phyloP scores from a whole-genome alignment of 75 land plant species.

The Pinus albicaulis region DNA sequence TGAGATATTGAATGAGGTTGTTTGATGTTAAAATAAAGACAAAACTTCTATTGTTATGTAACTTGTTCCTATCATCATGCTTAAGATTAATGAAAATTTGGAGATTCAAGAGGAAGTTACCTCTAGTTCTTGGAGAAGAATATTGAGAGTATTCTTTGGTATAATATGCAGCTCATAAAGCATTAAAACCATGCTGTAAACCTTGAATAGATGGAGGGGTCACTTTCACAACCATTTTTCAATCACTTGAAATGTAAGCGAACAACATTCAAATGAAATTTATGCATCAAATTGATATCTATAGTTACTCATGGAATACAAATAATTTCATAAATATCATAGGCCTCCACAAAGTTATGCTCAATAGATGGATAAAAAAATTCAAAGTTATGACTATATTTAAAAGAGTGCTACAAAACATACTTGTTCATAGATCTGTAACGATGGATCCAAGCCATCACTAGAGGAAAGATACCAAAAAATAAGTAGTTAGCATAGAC shows the following conservation, averaged over 20 bases:
- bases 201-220: too few relatives aligned
- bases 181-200: too few relatives aligned
- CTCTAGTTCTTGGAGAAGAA: too few relatives aligned
- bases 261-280: too few relatives aligned
- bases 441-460: slow-evolving; percentile 62
- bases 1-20: slow-evolving; percentile 70
- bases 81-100: too few relatives aligned
- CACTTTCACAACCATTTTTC: too few relatives aligned
- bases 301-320: not conserved
- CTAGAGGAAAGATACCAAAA: slow-evolving; percentile 59
- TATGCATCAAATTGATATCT: too few relatives aligned
- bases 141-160: too few relatives aligned
- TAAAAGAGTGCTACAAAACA: not conserved
- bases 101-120: too few relatives aligned
- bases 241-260: too few relatives aligned
- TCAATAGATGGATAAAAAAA: not conserved
- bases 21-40: slow-evolving; percentile 48
- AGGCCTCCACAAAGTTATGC: not conserved
- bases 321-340: not conserved
- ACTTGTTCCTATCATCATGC: too few relatives aligned
- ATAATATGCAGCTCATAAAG: too few relatives aligned
- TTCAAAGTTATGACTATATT: not conserved
- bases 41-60: slow-evolving; percentile 37
- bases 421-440: slow-evolving; percentile 25
- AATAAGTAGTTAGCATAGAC: slow-evolving; percentile 72